Base-by-base conservation (phyloP, 352 stramenopile genomes). In the Paralagenidium karlingii region DNA sequence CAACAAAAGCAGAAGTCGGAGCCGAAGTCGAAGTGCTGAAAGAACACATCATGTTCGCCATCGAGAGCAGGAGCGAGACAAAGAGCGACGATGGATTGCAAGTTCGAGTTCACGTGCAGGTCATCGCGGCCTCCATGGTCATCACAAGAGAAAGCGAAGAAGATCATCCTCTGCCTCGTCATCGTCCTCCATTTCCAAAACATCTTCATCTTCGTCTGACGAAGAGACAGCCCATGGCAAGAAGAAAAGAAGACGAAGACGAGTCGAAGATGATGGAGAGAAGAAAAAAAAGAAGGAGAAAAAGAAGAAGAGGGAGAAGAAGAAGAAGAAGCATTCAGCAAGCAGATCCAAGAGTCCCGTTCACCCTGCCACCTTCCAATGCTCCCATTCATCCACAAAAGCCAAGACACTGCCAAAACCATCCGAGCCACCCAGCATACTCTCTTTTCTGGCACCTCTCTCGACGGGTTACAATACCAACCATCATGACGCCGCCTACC, bases 381-480 rank as follows among this genome's bases (percentile, higher is more conserved):
- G n/a, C n/a, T n/a, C n/a, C n/a, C n/a, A n/a, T n/a, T n/a, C n/a
- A n/a, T n/a, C n/a, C n/a, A n/a, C n/a, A n/a, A n/a, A 36, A 36
- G 3, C 7, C 22, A 16, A 20, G 7, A 3, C 30, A 22, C 30
- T 36, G 30, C 3, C 30, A 3, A 36, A 16, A 36, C 19, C 22
- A 7, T 3, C 19, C 16, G 16, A 3, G 7, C 7, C 7, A 36
- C 22, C 30, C 30, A 36, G 19, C 22, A 16, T 20, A 36, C 16
- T 36, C 3, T 36, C 30, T 7, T 36, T 36, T 7, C 30, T 36
- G 7, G 16, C 19, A 20, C 30, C 30, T 3, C 22, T 36, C 7
- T 36, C 30, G 7, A 36, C 30, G 16, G 30, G 30, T 36, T 36
- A 36, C 22, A 36, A 36, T 36, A n/a, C n/a, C n/a, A n/a, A n/a